Evolutionary conservation across 495 filamentous ascomycete species (phyloP).

Genomic region (Aspergillus carlsbadensis): DNA sequence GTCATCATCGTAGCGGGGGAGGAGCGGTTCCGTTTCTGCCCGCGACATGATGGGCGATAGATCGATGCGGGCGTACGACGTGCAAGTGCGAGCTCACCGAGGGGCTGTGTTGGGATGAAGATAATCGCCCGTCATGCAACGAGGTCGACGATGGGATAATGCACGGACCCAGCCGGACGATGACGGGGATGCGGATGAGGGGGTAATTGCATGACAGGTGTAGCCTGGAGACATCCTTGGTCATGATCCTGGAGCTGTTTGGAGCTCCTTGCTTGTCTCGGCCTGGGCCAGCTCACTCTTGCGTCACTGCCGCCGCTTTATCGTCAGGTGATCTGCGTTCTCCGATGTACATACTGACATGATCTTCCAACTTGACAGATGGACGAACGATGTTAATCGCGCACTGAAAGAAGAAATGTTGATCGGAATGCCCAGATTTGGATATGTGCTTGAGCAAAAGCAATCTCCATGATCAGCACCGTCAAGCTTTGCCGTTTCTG

Average conservation of each 20-base stretch:
- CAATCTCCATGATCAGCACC: not conserved
- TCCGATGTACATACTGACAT: not conserved
- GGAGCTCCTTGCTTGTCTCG: slow-evolving; percentile 4
- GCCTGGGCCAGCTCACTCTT: slow-evolving; percentile 11
- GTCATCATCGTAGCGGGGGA: slow-evolving; percentile 82
- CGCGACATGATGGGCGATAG: slow-evolving; percentile 45
- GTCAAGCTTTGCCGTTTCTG: slow-evolving; percentile 6
- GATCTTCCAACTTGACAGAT: not conserved
- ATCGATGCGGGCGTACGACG: not conserved
- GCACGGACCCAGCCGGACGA: slow-evolving; percentile 1
- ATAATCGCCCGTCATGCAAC: not conserved
- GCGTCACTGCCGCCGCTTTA: slow-evolving; percentile 17
- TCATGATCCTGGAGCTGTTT: not conserved
- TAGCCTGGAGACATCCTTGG: not conserved
- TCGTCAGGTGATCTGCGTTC: slow-evolving; percentile 6
- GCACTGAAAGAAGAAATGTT: not conserved
- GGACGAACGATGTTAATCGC: not conserved
- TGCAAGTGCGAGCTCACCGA: slow-evolving; percentile 1
- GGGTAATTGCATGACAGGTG: not conserved
- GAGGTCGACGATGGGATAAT: slow-evolving; percentile 5
- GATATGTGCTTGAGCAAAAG: not conserved
- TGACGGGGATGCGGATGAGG: not conserved
- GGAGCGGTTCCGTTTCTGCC: slow-evolving; percentile 70
- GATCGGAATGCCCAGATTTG: not conserved
- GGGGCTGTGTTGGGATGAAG: slow-evolving; percentile 1